phyloP scores from a whole-genome alignment of 139 green algal genomes.

The Edaphochlamys debaryana region DNA sequence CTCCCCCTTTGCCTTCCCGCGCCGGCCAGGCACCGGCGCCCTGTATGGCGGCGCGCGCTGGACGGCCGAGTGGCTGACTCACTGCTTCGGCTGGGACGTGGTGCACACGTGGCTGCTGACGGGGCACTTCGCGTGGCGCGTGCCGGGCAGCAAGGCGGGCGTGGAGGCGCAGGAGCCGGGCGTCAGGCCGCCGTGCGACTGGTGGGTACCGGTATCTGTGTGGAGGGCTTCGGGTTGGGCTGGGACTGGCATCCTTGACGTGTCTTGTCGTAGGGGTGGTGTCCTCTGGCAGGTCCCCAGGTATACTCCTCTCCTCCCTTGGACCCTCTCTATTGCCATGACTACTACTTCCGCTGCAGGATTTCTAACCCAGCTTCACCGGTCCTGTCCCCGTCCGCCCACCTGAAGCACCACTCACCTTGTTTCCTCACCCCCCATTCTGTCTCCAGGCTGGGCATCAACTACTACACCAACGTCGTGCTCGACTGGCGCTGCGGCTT shows the following conservation, averaged over 20 bases:
- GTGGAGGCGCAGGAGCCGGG: slow-evolving; percentile 18
- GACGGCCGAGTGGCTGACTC: slow-evolving; percentile 17
- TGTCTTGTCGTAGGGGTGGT: no score
- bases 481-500: slow-evolving; percentile 35
- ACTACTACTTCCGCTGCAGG: no score
- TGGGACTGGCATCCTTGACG: no score
- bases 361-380: no score
- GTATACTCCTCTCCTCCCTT: no score
- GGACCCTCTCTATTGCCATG: no score
- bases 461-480: slow-evolving; percentile 52
- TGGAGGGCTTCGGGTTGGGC: no score
- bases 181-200: slow-evolving; percentile 44
- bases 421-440: not conserved
- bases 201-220: slow-evolving; percentile 35
- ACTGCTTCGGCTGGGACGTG: slow-evolving; percentile 56
- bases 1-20: no score
- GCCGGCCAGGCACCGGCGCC: not conserved
- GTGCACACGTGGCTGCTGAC: slow-evolving; percentile 55
- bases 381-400: no score
- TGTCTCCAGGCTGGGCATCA: slow-evolving; percentile 46
- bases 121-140: slow-evolving; percentile 53
- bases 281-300: no score
- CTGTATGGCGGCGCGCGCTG: not conserved
- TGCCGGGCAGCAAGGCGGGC: slow-evolving; percentile 36
- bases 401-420: no score